phyloP scores from a whole-genome alignment of 805 yeast species.

The Pichia nakasei region DNA sequence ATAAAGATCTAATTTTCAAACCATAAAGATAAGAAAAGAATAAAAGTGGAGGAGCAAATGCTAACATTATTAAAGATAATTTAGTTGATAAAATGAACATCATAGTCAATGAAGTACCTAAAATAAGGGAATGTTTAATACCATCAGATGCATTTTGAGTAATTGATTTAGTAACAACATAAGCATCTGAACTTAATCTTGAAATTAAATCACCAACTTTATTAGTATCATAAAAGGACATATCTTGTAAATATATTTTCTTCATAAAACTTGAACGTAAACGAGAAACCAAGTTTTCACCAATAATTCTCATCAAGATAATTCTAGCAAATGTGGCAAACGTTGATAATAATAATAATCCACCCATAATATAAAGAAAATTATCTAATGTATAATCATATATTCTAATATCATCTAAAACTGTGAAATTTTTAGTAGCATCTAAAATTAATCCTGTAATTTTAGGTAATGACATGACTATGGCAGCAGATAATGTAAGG shows the following conservation, averaged over 20 bases:
- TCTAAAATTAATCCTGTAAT: constrained; percentile 49
- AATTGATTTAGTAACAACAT: constrained; percentile 76
- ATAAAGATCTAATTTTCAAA: constrained; percentile 61
- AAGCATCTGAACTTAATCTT: constrained; percentile 80
- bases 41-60: constrained; percentile 79
- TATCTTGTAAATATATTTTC: constrained; percentile 75
- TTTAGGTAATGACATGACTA: constrained; percentile 46
- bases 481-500: constrained; percentile 38
- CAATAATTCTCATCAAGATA: constrained; percentile 64
- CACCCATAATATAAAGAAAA: constrained; percentile 55
- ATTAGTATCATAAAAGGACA: constrained; percentile 81
- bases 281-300: constrained; percentile 82
- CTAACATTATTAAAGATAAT: constrained; percentile 65
- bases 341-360: constrained; percentile 64
- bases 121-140: constrained; percentile 69
- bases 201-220: constrained; percentile 90
- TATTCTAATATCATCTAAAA: constrained; percentile 19
- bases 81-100: constrained; percentile 81
- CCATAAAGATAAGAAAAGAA: constrained; percentile 81
- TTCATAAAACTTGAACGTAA: constrained; percentile 70
- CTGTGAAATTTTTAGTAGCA: constrained; percentile 31
- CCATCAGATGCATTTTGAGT: constrained; percentile 92
- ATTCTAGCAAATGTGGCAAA: constrained; percentile 73
- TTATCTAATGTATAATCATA: constrained; percentile 56
- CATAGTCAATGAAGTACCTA: constrained; percentile 80